These are phyloP conservation scores for Lichtheimia ramosa DNA, from an alignment of 371 early-diverging fungal genomes.

Conservation along the genomic window DNA sequence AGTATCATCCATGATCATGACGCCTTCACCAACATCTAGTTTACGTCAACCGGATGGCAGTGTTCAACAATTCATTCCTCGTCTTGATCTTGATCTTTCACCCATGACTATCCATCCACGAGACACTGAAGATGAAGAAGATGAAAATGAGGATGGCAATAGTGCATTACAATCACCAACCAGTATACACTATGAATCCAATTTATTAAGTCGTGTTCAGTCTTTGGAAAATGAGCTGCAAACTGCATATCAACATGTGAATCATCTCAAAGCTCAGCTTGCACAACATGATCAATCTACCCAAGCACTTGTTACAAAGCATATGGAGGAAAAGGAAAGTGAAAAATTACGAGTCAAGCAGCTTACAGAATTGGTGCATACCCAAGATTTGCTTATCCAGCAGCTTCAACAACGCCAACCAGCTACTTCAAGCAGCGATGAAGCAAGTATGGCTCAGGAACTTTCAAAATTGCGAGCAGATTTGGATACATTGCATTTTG, in stretches of 20 bases:
- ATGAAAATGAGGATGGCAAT: not conserved
- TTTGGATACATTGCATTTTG: slow-evolving; percentile 10
- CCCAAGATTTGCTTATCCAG: slow-evolving; percentile 33
- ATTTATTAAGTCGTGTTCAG: not conserved
- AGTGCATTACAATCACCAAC: not conserved
- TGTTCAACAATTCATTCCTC: not conserved
- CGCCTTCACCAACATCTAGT: not conserved
- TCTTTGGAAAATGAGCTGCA: slow-evolving; percentile 6
- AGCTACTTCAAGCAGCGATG: too few relatives aligned
- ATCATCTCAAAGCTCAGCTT: slow-evolving; percentile 7
- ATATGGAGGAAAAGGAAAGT: slow-evolving; percentile 17
- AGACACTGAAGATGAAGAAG: slow-evolving; percentile 6
- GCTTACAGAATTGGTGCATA: slow-evolving; percentile 17
- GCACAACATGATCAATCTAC: slow-evolving; percentile 17
- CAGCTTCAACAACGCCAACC: slow-evolving; percentile 14
- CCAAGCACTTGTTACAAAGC: slow-evolving; percentile 9
- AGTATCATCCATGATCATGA: not conserved
- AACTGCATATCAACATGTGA: not conserved
- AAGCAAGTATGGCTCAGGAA: not conserved
- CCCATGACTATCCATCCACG: slow-evolving; percentile 1
- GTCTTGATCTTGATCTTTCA: slow-evolving; percentile 3
- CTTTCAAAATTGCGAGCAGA: slow-evolving; percentile 2
- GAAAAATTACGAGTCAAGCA: slow-evolving; percentile 13
- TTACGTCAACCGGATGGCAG: not conserved
- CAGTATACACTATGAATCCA: too few relatives aligned